Evolutionary conservation across 1,284 basidiomycete species (phyloP), one percentile per base, ranked within the genome.

Genomic region (Lignosus rhinocerotis): DNA sequence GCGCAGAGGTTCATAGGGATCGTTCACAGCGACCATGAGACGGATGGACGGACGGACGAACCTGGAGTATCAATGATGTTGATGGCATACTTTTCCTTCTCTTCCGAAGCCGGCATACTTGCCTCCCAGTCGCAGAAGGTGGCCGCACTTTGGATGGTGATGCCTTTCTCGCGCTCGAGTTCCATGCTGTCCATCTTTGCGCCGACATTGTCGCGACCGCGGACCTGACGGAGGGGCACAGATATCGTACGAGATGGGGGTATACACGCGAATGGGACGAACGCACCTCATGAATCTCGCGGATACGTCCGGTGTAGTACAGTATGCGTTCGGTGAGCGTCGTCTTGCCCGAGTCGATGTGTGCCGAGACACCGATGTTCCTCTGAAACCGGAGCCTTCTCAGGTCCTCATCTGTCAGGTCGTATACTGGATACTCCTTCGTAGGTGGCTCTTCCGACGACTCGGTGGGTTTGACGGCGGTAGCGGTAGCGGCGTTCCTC

Each of bases 171-270:
- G 50, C 96, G 83, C 75, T 99, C 97, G 8, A 99, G 82, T 68
- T 99, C 97, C 96, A 99, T 99, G 70, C 90, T 93, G 76, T 99
- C 96, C 97, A 99, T 99, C 81, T 99, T 99, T 25, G 96, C 97
- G 51, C 96, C 97, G 25, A 99, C 95, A 51, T 90, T 88, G 74
- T 99, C 96, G 55, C 92, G 84, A 42, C 97, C 97, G 66, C 97
- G 84, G 64, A 93, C 90, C 90, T 92, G 65, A 12, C 46, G 56
- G 25, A 17, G 6, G 19, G 30, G 16, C 30, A 47, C 42, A 34
- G 16, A 51, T 7, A 17, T 6, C 8, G 6, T 21, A 44, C 56
- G 64, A 61, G 19, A 51, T 19, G 52, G 60, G 43, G 25, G 43
- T 16, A 41, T 31, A 33, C 14, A 30, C 12, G 49, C 38, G 53